These are phyloP conservation scores for Tulasnella calospora DNA, from an alignment of 768 basidiomycete genomes.

Conservation along the genomic window DNA sequence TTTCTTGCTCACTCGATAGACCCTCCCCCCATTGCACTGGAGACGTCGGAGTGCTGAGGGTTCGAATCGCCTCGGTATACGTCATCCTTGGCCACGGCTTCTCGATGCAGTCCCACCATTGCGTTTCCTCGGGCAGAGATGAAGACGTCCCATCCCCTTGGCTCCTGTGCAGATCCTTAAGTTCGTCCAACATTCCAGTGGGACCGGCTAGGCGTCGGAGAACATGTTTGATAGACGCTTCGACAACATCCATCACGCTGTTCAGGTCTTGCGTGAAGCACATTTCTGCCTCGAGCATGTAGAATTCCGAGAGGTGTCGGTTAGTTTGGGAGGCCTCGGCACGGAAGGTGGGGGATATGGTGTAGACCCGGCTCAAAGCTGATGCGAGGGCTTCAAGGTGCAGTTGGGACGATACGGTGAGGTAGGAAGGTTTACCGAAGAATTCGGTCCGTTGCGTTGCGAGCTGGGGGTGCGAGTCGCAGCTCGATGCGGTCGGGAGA, in stretches of 20 bases:
- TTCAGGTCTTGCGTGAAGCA: constrained; percentile 50
- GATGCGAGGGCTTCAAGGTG: constrained; percentile 86
- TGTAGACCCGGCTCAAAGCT: constrained; percentile 78
- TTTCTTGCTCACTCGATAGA: constrained; percentile 88
- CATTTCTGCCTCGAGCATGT: constrained; percentile 98
- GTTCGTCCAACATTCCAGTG: constrained; percentile 26
- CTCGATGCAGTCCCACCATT: constrained; percentile 35
- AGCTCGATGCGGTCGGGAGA: constrained; percentile 11
- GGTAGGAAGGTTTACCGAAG: constrained; percentile 69
- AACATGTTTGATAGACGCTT: constrained; percentile 48
- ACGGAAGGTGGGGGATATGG: constrained; percentile 88
- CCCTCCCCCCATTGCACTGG: constrained; percentile 60
- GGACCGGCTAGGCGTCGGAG: constrained; percentile 30
- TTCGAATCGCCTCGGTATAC: constrained; percentile 71
- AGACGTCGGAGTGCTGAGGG: constrained; percentile 40
- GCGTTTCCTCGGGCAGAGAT: constrained; percentile 36
- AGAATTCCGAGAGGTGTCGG: constrained; percentile 95
- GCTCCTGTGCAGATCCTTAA: constrained; percentile 10
- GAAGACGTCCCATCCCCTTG: constrained; percentile 28
- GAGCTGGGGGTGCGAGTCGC: constrained; percentile 24
- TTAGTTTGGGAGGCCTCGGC: constrained; percentile 85
- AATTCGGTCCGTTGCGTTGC: constrained; percentile 48
- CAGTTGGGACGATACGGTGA: constrained; percentile 94
- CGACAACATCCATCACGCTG: constrained; percentile 53
- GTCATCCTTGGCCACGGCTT: constrained; percentile 64